Conservation (phyloP, 805 yeast genomes). For the Metschnikowia amazonensis region DNA sequence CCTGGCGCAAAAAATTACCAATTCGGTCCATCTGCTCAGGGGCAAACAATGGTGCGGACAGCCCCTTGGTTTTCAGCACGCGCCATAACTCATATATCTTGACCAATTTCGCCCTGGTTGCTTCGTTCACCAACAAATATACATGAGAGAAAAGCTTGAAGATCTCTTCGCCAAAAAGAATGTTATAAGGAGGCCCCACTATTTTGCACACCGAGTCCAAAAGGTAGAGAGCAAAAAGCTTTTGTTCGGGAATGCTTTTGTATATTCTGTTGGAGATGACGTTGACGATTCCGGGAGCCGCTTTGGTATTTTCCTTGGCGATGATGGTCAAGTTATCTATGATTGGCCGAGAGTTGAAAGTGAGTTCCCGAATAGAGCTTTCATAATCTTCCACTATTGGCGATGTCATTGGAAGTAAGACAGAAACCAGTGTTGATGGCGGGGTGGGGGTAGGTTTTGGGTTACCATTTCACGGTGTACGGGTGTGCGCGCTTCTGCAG, state of each 20-base stretch:
- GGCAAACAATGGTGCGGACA: constrained; percentile 71
- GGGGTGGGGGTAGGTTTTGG: background rate
- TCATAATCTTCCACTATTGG: constrained; percentile 53
- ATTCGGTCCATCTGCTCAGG: constrained; percentile 64
- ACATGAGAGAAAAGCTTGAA: constrained; percentile 70
- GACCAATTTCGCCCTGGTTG: constrained; percentile 64
- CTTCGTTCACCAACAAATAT: constrained; percentile 74
- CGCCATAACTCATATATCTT: constrained; percentile 89
- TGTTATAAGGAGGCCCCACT: constrained; percentile 87
- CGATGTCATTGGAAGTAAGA: constrained; percentile 8
- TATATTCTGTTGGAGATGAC: constrained; percentile 73
- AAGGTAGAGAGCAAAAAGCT: constrained; percentile 77
- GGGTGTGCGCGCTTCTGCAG: background rate
- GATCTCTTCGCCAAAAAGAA: constrained; percentile 65
- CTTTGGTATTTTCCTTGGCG: constrained; percentile 78
- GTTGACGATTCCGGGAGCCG: constrained; percentile 72
- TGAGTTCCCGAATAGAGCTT: constrained; percentile 67
- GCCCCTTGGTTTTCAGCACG: constrained; percentile 51
- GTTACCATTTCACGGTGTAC: constrained; percentile 3
- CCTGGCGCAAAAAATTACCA: constrained; percentile 58
- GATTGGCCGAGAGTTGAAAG: constrained; percentile 86
- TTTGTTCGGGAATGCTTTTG: constrained; percentile 76
- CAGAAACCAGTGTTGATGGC: too few relatives aligned
- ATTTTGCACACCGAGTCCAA: constrained; percentile 90
- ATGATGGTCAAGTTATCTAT: constrained; percentile 78